Base-by-base conservation (phyloP, 306 rosid genomes). In the Fragaria ananassa region DNA sequence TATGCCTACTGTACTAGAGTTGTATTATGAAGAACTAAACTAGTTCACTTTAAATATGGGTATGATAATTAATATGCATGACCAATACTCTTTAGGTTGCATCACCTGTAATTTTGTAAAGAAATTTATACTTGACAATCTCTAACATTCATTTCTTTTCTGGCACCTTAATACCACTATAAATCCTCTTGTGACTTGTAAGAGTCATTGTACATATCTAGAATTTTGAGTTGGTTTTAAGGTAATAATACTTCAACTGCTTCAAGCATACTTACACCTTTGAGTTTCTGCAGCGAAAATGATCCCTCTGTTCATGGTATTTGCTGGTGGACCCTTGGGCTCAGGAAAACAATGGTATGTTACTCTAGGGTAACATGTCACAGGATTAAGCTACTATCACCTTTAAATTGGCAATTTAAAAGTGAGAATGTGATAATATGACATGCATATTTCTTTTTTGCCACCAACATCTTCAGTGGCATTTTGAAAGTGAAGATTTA, bases 251-350 rank as follows among this genome's bases (percentile, higher is more conserved):
- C 63, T 21, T 60, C 56, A 0, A 21, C 51, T 56, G 61, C 70
- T 66, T n/a, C 65, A 19, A 4, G 29, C 15, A 68, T 74, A 50
- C 53, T 81, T 17, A 23, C 41, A 74, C 72, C 63, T 84, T 70
- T 85, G 82, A 75, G 54, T 69, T 39, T 72, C 44, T 87, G 89
- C 96, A 95, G 99, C 97, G 74, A 95, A 95, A 88, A 95, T 95
- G 99, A 77, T 92, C 76, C 99, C 98, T 76, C 87, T 95, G 78
- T 92, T 95, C 88, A 85, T 65, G 88, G 73, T 95, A 93, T 95
- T 90, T 86, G 99, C 97, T 71, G 99, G 99, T 57, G 99, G 99
- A 79, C 99, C 97, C 71, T 62, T 92, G 82, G 99, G 99, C 73
- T 85, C 97, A 35, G 99, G 99, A 86, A 89, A 85, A 68, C 99